A percentile compares a stretch with the other conserved stretches of the same genome.
These are phyloP conservation scores for Backusella australiensis DNA, from an alignment of 192 early-diverging fungal genomes.

Conservation along the genomic window DNA sequence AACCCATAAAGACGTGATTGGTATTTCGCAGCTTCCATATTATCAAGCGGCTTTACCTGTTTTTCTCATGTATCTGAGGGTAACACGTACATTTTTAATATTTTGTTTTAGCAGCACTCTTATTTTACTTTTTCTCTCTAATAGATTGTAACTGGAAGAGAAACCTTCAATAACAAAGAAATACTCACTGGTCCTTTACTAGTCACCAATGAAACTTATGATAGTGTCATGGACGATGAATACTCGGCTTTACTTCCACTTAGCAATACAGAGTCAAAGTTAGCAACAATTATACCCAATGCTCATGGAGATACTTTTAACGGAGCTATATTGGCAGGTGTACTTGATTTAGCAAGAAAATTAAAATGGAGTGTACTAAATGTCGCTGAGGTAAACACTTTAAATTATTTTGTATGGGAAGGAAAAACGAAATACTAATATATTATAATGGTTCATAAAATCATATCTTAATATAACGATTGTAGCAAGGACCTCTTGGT, in stretches of 20 bases:
- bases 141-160: conserved; percentile 14
- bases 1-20: not conserved
- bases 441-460: not conserved
- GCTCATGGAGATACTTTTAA: conserved; percentile 19
- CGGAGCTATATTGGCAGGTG: conserved; percentile 4
- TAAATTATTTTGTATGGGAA: not conserved
- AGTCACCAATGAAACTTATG: conserved; percentile 11
- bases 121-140: not conserved
- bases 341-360: conserved; percentile 1
- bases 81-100: not conserved
- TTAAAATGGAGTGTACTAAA: conserved; percentile 15
- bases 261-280: not conserved
- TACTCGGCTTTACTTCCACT: not conserved
- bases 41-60: conserved; percentile 23
- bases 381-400: not conserved
- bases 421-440: not conserved
- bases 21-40: conserved; percentile 23
- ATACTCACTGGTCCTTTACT: conserved; percentile 18
- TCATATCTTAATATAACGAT: not conserved
- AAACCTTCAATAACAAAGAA: conserved; percentile 1
- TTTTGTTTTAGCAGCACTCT: not conserved
- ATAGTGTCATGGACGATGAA: not conserved
- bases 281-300: conserved; percentile 8
- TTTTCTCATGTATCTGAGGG: conserved; percentile 21
- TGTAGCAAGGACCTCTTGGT: not conserved